Conservation (phyloP, 2,329 filamentous ascomycete species). For the Nemania sp. region DNA sequence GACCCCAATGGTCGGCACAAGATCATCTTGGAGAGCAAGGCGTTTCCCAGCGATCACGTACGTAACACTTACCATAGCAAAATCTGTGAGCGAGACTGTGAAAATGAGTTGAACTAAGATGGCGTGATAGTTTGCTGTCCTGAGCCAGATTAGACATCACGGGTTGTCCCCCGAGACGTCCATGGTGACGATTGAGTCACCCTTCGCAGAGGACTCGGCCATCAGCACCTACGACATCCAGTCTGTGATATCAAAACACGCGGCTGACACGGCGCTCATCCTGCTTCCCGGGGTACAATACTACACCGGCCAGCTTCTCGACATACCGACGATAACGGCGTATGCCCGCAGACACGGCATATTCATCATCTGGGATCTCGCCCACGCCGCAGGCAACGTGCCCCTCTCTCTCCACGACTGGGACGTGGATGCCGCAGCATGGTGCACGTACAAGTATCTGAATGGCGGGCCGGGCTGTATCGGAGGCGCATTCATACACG, state of each 20-base stretch:
- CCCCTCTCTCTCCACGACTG: conserved; percentile 73
- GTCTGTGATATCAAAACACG: conserved; percentile 68
- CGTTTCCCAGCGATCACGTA: conserved; percentile 82
- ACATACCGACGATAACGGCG: conserved; percentile 73
- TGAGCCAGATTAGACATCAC: conserved; percentile 75
- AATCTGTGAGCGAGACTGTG: not conserved
- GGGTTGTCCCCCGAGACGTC: conserved; percentile 65
- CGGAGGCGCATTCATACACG: conserved; percentile 74
- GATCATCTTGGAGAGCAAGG: conserved; percentile 79
- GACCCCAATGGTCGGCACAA: conserved; percentile 64
- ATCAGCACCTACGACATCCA: conserved; percentile 70
- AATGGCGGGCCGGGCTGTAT: conserved; percentile 78
- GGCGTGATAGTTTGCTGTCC: conserved; percentile 67
- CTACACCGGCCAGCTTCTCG: conserved; percentile 78
- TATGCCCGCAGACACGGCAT: conserved; percentile 70
- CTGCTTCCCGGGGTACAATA: conserved; percentile 79
- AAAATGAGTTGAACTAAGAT: conserved; percentile 19
- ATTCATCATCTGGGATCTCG: conserved; percentile 77
- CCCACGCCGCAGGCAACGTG: conserved; percentile 79
- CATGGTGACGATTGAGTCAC: conserved; percentile 69
- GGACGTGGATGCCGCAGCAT: conserved; percentile 77
- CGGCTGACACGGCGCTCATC: conserved; percentile 68
- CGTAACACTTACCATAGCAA: conserved; percentile 33
- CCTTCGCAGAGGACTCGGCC: conserved; percentile 52
- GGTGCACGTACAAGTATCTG: conserved; percentile 86